Conservation (phyloP, 1,284 basidiomycete genomes). For the Volvariella volvacea region DNA sequence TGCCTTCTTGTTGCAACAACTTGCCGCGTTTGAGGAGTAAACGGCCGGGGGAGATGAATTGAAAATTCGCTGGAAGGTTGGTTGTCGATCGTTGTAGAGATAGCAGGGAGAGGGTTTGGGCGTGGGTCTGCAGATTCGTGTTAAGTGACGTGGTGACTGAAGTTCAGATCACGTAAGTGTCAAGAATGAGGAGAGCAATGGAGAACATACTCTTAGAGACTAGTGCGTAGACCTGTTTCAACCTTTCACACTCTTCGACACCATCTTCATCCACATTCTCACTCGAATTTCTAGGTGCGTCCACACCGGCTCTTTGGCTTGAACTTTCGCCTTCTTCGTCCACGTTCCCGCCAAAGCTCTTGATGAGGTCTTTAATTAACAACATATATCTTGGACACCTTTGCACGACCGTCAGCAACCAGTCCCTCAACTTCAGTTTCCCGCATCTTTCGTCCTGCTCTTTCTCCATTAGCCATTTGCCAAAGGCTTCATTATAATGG, state of each 20-base stretch:
- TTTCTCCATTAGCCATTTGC: constrained; percentile 50
- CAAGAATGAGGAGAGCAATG: neutral
- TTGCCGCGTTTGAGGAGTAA: constrained; percentile 63
- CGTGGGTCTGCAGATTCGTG: constrained; percentile 69
- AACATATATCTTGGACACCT: constrained; percentile 82
- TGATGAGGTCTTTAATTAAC: constrained; percentile 72
- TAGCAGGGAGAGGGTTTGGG: constrained; percentile 66
- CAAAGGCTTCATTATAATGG: constrained; percentile 46
- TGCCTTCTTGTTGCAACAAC: constrained; percentile 49
- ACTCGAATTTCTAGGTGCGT: too few relatives aligned
- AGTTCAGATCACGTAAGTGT: constrained; percentile 3
- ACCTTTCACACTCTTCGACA: constrained; percentile 55
- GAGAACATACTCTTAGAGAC: constrained; percentile 68
- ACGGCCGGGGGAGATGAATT: constrained; percentile 74
- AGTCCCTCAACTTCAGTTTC: constrained; percentile 70
- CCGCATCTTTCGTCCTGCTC: constrained; percentile 64
- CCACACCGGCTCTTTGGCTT: too few relatives aligned
- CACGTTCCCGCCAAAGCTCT: constrained; percentile 21
- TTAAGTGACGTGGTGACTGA: constrained; percentile 75
- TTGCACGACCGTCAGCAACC: constrained; percentile 84
- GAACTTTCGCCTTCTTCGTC: neutral
- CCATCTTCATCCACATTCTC: constrained; percentile 22
- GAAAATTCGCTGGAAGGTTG: constrained; percentile 55
- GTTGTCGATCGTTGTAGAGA: constrained; percentile 71
- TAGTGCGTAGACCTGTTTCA: constrained; percentile 53